Evolutionary conservation across 2,329 filamentous ascomycete genomes (phyloP).

Genomic region (Fusarium mangiferae): DNA sequence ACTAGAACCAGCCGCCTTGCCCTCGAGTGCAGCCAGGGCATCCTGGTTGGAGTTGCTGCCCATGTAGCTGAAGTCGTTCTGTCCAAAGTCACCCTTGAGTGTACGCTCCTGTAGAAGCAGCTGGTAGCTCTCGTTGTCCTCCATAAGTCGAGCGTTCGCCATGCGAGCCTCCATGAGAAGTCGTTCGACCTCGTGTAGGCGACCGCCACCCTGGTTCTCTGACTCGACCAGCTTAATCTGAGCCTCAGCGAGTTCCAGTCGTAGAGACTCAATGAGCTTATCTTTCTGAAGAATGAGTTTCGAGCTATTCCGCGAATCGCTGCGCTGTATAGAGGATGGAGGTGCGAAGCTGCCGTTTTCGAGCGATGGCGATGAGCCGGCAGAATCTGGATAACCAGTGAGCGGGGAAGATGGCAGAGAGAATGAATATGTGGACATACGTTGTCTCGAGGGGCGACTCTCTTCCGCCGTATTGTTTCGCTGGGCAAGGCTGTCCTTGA

Average conservation of each 20-base stretch:
- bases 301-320: constrained; percentile 88
- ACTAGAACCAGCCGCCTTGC: constrained; percentile 62
- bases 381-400: constrained; percentile 44
- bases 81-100: constrained; percentile 90
- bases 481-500: constrained; percentile 90
- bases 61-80: constrained; percentile 81
- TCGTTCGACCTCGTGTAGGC: constrained; percentile 89
- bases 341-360: constrained; percentile 87
- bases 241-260: constrained; percentile 91
- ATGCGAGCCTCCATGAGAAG: constrained; percentile 91
- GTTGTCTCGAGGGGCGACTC: constrained; percentile 66
- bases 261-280: constrained; percentile 91
- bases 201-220: constrained; percentile 90
- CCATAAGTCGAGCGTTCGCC: constrained; percentile 95
- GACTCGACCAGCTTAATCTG: constrained; percentile 96
- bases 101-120: constrained; percentile 94
- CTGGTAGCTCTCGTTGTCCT: constrained; percentile 99
- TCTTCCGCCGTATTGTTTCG: constrained; percentile 71
- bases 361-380: constrained; percentile 72
- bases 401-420: constrained; percentile 16
- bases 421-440: constrained; percentile 53
- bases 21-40: constrained; percentile 72
- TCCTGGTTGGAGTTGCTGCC: constrained; percentile 69
- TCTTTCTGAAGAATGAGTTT: constrained; percentile 95
- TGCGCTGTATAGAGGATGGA: constrained; percentile 83